Conservation (phyloP, 768 basidiomycete genomes). For the Phlebiopsis gigantea region DNA sequence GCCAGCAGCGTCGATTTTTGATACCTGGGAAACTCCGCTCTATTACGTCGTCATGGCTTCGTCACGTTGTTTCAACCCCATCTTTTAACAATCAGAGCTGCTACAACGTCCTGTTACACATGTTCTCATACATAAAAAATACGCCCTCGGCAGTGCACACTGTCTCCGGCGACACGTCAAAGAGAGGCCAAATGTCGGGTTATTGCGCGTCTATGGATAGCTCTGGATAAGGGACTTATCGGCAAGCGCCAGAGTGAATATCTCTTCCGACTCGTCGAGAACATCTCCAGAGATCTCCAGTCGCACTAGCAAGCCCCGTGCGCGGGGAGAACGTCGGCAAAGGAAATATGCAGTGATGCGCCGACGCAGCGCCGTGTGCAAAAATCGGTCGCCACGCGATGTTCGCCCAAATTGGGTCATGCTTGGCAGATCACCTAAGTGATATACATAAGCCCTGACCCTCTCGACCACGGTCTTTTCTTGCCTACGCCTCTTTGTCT, state of each 20-base stretch:
- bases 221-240: no score
- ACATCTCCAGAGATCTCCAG: no score
- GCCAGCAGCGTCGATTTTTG: constrained; percentile 23
- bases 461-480: not conserved
- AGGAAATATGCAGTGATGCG: not conserved
- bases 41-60: constrained; percentile 41
- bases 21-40: constrained; percentile 27
- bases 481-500: constrained; percentile 10
- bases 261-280: no score
- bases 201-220: not conserved
- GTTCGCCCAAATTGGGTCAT: not conserved
- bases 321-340: not conserved
- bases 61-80: constrained; percentile 2
- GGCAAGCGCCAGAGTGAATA: no score
- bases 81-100: constrained; percentile 5
- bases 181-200: no score
- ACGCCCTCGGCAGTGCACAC: not conserved
- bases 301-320: not conserved
- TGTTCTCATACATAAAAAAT: not conserved
- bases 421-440: constrained; percentile 23
- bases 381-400: not conserved
- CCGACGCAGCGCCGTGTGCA: not conserved
- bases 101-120: constrained; percentile 1
- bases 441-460: constrained; percentile 6
- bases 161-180: not conserved